Conservation (phyloP, 2,329 filamentous ascomycete genomes). For the Penicillium sp. region DNA sequence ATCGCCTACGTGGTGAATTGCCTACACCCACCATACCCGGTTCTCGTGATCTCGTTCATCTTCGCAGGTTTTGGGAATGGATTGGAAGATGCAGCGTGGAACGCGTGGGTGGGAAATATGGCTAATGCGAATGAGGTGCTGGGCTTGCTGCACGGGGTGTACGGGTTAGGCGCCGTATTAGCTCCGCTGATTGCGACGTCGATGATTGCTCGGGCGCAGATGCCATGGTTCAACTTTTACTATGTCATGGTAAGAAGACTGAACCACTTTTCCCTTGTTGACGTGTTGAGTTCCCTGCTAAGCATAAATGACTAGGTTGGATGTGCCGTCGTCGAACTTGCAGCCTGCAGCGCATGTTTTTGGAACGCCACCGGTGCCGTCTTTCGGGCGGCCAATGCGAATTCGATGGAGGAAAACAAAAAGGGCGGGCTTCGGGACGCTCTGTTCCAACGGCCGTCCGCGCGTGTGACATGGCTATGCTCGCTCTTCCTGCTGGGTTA, state of each 20-base stretch:
- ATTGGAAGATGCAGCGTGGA: conserved; percentile 59
- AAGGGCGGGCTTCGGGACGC: conserved; percentile 29
- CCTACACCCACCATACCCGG: conserved; percentile 48
- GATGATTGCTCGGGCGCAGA: conserved; percentile 66
- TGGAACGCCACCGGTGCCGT: conserved; percentile 28
- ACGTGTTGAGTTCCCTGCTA: neutral
- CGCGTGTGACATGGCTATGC: conserved; percentile 34
- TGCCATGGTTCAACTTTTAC: conserved; percentile 75
- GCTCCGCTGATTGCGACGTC: conserved; percentile 71
- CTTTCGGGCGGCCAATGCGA: conserved; percentile 20
- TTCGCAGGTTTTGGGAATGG: conserved; percentile 50
- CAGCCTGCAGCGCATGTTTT: conserved; percentile 26
- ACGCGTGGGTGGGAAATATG: conserved; percentile 72
- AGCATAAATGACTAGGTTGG: conserved; percentile 24
- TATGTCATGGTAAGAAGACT: conserved; percentile 67
- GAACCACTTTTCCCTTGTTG: neutral
- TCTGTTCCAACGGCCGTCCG: conserved; percentile 27
- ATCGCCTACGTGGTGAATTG: conserved; percentile 43
- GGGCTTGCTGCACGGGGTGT: conserved; percentile 73
- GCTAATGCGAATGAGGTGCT: conserved; percentile 72
- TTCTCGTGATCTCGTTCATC: conserved; percentile 46
- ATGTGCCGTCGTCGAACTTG: conserved; percentile 33
- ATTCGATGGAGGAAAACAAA: conserved; percentile 14
- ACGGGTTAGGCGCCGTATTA: conserved; percentile 71
- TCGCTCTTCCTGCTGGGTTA: conserved; percentile 76